These are phyloP conservation scores for Cryphonectria japonica DNA, from an alignment of 2,329 filamentous ascomycete genomes.

Conservation along the genomic window DNA sequence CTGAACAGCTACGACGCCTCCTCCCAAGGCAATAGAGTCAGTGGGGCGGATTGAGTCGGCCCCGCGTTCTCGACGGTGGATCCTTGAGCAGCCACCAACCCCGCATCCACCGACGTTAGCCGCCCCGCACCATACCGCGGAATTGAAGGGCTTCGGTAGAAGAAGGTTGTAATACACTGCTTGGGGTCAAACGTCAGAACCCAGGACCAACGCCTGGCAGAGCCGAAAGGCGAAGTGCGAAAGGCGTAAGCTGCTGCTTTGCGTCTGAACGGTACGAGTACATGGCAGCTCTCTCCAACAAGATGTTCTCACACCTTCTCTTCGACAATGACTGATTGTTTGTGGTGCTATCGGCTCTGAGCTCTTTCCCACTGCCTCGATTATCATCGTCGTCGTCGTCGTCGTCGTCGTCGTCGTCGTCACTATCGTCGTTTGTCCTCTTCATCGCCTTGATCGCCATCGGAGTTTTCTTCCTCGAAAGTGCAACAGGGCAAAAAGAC, in stretches of 20 bases:
- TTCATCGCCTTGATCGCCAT: neutral
- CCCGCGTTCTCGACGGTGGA: constrained; percentile 14
- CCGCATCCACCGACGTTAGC: constrained; percentile 30
- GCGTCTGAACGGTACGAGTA: constrained; percentile 6
- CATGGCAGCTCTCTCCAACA: constrained; percentile 19
- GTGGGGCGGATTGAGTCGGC: constrained; percentile 23
- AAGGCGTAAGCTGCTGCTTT: neutral
- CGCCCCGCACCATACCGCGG: constrained; percentile 17
- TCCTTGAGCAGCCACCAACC: constrained; percentile 17
- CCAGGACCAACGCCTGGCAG: neutral
- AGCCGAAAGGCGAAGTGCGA: neutral
- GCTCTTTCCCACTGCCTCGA: neutral
- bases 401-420: neutral
- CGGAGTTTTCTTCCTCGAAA: neutral
- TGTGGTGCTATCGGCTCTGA: neutral
- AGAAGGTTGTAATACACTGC: neutral
- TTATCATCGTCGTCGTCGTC: neutral
- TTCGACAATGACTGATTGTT: neutral
- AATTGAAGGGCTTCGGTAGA: constrained; percentile 10
- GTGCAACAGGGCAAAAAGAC: neutral
- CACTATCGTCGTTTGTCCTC: neutral
- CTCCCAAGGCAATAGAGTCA: neutral
- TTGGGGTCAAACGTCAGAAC: constrained; percentile 15
- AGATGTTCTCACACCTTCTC: neutral
- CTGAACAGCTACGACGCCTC: neutral